Base-by-base conservation (phyloP, 2,329 filamentous ascomycete species). In the Teratosphaeria nubilosa region DNA sequence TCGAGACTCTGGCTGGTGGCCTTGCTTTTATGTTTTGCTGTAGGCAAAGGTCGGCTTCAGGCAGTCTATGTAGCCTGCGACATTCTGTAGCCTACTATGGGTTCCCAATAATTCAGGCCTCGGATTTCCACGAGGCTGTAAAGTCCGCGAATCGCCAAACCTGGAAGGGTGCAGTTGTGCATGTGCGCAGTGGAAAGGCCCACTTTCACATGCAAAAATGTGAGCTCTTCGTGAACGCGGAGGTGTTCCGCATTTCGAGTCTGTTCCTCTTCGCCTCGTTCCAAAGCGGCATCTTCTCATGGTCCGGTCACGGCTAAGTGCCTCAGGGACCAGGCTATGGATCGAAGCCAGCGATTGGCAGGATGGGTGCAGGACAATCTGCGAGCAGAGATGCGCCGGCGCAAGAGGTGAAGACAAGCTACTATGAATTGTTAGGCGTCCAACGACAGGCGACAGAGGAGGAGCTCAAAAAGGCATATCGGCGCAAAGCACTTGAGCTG, bases 391-490 rank as follows among this genome's bases (percentile, higher is more conserved):
- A 62, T 53, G 61, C 61, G 14, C 56, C 67, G 13, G 63, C 67
- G 30, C 66, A 55, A n/a, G 62, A 64, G 68, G 70, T 73, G 54
- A 91, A 89, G 74, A 87, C 82, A 37, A 90, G 87, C 72, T 92
- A 92, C 74, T 97, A 97, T 74, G 87, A 94, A 66, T 79, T 96
- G 37, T 81, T 97, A 5, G 85, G 81, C 5, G 77, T 96, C 16
- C 83, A 88, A 62, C 80, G 84, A 60, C 79, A 82, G 61, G 91
- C 90, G 34, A 85, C 85, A 5, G 87, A 91, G 51, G 88, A 95
- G 58, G 91, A 96, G 86, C 91, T 99, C 69, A 96, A 96, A 69
- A 95, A 90, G 69, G 91, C 91, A 14, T 99, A 99, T 74, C 85
- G 90, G 63, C 85, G 78, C 61, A 96, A 92, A 71, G 94, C 94